Evolutionary conservation across 2,329 filamentous ascomycete species (phyloP), one percentile per base, ranked within the genome.

Genomic region (Colletotrichum sp.): DNA sequence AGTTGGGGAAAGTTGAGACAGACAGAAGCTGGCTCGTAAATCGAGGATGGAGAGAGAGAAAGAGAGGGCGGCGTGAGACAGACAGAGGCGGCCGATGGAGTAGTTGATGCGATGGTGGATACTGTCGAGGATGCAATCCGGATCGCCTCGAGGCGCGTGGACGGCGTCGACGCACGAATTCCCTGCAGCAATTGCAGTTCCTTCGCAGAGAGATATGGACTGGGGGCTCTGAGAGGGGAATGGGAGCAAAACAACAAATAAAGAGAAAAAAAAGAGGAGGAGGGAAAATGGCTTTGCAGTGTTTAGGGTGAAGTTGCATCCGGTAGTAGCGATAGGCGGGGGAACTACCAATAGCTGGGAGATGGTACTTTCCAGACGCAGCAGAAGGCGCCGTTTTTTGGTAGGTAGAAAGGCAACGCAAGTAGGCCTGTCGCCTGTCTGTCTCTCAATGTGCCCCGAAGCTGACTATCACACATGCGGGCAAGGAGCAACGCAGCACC

Each of bases 231-330:
- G 16, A 26, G 44, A 36, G 18, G 32, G 13, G 16, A 24, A 34
- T 30, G 36, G 21, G 64, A 70, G 30, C 34, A 63, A 36, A 55
- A 60, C 39, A 30, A 32, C 60, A 76, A 70, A 39, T 21, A 60
- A 34, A 36, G 34, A 52, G 13, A 26, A 21, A 64, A 64, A 39
- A 65, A 57, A 34, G 12, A 65, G 16, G 24, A 67, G 55, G 36
- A 57, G 24, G 36, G 21, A 44, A n/a, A 52, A 49, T 24, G 52
- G 34, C 24, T 69, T 30, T 18, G 65, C 24, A 66, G 62, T 71
- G 65, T 75, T 64, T 71, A 70, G 75, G 59, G 75, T 75, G 60
- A 76, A 76, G 73, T 73, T 65, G 73, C 73, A 73, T 68, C 64
- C 28, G 64, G 44, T 44, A 32, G 66, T 55, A 76, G 75, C 66